phyloP scores from a whole-genome alignment of 495 filamentous ascomycete genomes.

The Halenospora varia region DNA sequence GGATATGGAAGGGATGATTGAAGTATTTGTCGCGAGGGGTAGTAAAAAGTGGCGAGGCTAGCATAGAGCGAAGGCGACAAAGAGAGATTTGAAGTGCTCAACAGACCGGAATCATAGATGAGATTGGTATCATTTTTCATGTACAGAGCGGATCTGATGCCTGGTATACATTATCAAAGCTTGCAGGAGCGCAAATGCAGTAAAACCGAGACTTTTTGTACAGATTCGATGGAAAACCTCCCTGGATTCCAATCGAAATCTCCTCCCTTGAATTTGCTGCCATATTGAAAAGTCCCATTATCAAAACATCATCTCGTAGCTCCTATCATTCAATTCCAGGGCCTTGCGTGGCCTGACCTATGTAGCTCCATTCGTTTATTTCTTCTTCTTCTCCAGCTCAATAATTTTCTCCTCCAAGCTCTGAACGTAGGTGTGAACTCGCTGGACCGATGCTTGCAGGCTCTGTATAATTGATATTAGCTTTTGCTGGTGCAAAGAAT shows the following conservation, averaged over 20 bases:
- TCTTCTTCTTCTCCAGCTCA: conserved; percentile 59
- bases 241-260: neutral
- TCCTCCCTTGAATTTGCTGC: neutral
- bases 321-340: too few species aligned
- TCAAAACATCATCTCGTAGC: neutral
- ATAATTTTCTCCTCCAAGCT: conserved; percentile 81
- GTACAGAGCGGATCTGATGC: neutral
- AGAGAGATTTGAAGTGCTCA: neutral
- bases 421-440: conserved; percentile 77
- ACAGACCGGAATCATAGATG: neutral
- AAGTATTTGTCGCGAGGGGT: neutral
- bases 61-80: neutral
- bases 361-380: conserved; percentile 9
- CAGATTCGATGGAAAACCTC: conserved; percentile 1
- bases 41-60: conserved; percentile 12
- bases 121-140: conserved; percentile 6
- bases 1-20: neutral
- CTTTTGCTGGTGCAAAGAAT: too few species aligned
- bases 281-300: neutral
- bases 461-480: too few species aligned
- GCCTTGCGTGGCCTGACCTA: too few species aligned
- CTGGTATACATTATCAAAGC: conserved; percentile 6
- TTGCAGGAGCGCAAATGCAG: conserved; percentile 7
- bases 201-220: conserved; percentile 8
- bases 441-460: conserved; percentile 81